A percentile compares a stretch with the other conserved stretches of the same genome.
Conservation (phyloP, 768 basidiomycete species). For the Epithele typhae region DNA sequence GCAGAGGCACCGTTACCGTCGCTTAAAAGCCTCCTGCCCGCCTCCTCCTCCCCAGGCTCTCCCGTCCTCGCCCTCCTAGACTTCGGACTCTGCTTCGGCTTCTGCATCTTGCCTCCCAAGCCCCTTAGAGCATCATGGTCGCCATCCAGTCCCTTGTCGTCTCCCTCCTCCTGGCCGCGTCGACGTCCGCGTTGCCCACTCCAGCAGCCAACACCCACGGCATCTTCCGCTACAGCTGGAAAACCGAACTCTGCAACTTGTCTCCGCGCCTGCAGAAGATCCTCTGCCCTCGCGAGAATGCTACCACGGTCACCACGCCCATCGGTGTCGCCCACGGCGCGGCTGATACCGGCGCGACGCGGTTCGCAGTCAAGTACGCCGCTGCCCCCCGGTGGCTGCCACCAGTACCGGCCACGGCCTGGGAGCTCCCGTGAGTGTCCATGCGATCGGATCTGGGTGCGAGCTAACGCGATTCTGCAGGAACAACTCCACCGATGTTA, state of each 20-base stretch:
- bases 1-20: constrained; percentile 11
- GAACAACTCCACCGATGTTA: constrained; percentile 44
- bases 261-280: constrained; percentile 32
- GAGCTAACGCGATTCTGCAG: constrained; percentile 28
- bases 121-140: constrained; percentile 30
- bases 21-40: constrained; percentile 15
- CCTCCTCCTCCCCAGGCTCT: constrained; percentile 6
- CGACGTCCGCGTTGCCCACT: constrained; percentile 27
- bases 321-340: constrained; percentile 56
- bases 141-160: constrained; percentile 29
- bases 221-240: constrained; percentile 24
- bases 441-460: not conserved
- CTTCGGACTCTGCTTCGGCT: constrained; percentile 12
- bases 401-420: constrained; percentile 48
- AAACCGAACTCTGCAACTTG: constrained; percentile 43
- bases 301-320: constrained; percentile 35
- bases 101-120: constrained; percentile 27
- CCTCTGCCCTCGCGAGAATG: constrained; percentile 37
- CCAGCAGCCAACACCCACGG: constrained; percentile 30
- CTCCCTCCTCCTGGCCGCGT: constrained; percentile 27
- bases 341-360: constrained; percentile 42
- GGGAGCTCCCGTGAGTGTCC: constrained; percentile 60
- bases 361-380: constrained; percentile 68
- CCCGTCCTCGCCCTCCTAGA: constrained; percentile 6
- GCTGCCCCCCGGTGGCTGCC: constrained; percentile 56